These are phyloP conservation scores for Massarina eburnea DNA, from an alignment of 2,329 filamentous ascomycete genomes.

Conservation along the genomic window DNA sequence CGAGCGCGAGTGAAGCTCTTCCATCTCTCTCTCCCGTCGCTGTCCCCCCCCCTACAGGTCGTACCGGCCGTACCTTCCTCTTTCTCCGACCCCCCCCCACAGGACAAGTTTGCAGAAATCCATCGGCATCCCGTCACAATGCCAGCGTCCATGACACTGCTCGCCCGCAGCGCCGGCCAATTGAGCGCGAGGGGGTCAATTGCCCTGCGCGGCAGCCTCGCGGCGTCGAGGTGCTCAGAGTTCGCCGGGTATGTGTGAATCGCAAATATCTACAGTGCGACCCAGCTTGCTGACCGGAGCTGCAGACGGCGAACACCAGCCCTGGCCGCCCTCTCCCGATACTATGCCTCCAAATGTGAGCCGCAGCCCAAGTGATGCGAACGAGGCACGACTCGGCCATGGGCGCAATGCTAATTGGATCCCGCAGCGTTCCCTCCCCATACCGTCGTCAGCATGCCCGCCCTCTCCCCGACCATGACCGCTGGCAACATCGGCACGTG, in stretches of 20 bases:
- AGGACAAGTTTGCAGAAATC: constrained; percentile 26
- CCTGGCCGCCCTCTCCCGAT: constrained; percentile 63
- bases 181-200: constrained; percentile 43
- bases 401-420: constrained; percentile 31
- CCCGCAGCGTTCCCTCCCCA: constrained; percentile 87
- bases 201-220: constrained; percentile 50
- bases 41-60: constrained; percentile 31
- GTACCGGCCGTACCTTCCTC: constrained; percentile 26
- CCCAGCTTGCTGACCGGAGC: constrained; percentile 28
- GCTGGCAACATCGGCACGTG: constrained; percentile 93
- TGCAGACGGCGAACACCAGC: constrained; percentile 51
- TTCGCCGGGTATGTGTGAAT: constrained; percentile 30
- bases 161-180: constrained; percentile 49
- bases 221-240: constrained; percentile 40
- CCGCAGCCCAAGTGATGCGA: constrained; percentile 4
- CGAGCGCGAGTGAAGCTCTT: constrained; percentile 23
- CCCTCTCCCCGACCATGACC: constrained; percentile 96
- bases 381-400: not conserved
- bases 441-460: constrained; percentile 96
- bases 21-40: constrained; percentile 13
- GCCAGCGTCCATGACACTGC: constrained; percentile 53
- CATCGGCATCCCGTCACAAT: constrained; percentile 50
- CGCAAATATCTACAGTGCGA: not conserved
- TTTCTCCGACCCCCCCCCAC: constrained; percentile 18
- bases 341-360: constrained; percentile 71